A percentile compares a stretch with the other conserved stretches of the same genome.
phyloP scores from a whole-genome alignment of 306 rosid species.

The Pueraria montana region DNA sequence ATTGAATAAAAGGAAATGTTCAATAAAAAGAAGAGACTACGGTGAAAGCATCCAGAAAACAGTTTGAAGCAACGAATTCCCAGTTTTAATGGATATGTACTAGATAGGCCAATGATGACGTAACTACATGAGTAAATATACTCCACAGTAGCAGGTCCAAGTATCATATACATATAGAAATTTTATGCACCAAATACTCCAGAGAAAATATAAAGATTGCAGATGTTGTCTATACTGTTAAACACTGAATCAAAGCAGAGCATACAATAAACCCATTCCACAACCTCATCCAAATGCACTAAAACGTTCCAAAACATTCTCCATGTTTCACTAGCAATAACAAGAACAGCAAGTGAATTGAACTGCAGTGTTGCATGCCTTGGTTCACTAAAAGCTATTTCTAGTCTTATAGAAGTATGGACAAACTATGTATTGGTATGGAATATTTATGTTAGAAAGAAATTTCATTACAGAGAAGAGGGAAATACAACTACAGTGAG shows the following conservation, averaged over 20 bases:
- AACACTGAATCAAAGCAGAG: slow-evolving; percentile 8
- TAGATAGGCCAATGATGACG: slow-evolving; percentile 13
- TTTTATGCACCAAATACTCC: no score
- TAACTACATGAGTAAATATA: no score
- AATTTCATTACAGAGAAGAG: no score
- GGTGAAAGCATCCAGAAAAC: not conserved
- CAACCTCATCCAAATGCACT: slow-evolving; percentile 34
- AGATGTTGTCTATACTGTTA: not conserved
- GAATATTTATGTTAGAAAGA: not conserved
- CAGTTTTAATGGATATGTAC: slow-evolving; percentile 3
- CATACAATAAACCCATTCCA: slow-evolving; percentile 22
- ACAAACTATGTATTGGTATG: slow-evolving; percentile 14
- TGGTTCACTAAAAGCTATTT: slow-evolving; percentile 19
- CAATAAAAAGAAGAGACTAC: slow-evolving; percentile 31
- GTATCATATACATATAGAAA: not conserved
- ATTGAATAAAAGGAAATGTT: slow-evolving; percentile 25
- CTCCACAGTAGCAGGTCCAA: not conserved
- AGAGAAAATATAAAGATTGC: not conserved
- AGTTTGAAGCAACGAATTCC: not conserved
- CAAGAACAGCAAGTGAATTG: not conserved
- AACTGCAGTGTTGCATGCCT: slow-evolving; percentile 13
- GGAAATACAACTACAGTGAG: no score
- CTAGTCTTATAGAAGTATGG: slow-evolving; percentile 14
- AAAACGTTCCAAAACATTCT: slow-evolving; percentile 8
- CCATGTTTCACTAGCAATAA: slow-evolving; percentile 1